These are phyloP conservation scores for Colletotrichum shisoi DNA, from an alignment of 2,329 filamentous ascomycete genomes.

Conservation along the genomic window DNA sequence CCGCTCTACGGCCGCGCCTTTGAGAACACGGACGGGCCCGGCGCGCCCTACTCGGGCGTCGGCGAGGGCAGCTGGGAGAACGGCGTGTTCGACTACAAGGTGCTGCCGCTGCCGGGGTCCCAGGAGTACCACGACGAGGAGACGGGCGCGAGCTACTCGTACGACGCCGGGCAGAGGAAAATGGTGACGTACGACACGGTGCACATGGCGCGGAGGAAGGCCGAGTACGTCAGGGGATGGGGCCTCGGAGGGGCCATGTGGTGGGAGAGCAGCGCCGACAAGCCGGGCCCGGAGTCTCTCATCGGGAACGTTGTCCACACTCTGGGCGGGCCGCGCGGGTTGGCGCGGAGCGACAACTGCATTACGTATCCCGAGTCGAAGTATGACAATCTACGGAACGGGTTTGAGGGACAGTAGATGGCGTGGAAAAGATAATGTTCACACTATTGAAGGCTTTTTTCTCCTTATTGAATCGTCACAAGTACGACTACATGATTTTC, in stretches of 20 bases:
- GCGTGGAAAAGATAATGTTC: no score
- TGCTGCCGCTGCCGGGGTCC: constrained; percentile 73
- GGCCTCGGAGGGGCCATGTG: constrained; percentile 92
- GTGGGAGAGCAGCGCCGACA: constrained; percentile 91
- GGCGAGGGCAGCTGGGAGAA: constrained; percentile 85
- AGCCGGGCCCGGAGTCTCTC: constrained; percentile 69
- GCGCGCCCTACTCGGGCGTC: constrained; percentile 72
- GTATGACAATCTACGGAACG: constrained; percentile 73
- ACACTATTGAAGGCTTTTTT: no score
- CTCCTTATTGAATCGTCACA: no score
- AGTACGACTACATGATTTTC: no score
- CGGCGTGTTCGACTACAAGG: constrained; percentile 90
- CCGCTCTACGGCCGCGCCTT: constrained; percentile 91
- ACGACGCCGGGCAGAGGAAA: constrained; percentile 66
- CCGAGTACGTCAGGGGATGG: constrained; percentile 70
- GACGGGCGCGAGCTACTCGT: constrained; percentile 78
- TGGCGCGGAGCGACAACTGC: constrained; percentile 66
- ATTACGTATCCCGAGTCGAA: constrained; percentile 70
- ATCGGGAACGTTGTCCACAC: constrained; percentile 69
- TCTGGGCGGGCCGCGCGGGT: constrained; percentile 60
- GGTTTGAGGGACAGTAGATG: constrained; percentile 53
- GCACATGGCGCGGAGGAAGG: constrained; percentile 72
- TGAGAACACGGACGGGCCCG: constrained; percentile 77
- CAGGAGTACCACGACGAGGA: constrained; percentile 69
- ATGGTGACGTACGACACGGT: constrained; percentile 84